Conservation (phyloP, 108 stramenopile species). For the Heterococcus sp. region DNA sequence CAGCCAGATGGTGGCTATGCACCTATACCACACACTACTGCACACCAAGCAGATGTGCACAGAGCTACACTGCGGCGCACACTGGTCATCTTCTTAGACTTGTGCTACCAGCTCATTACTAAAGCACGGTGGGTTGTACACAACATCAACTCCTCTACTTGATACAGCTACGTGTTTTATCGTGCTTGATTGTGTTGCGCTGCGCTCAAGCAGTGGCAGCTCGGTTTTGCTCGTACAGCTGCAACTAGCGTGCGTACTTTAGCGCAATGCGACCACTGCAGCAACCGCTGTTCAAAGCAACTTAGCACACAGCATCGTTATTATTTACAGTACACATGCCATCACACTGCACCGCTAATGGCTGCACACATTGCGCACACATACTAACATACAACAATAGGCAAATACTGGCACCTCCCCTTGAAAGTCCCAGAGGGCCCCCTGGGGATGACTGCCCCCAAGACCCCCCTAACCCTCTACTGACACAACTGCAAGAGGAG, state of each 20-base stretch:
- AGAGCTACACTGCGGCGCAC: conserved; percentile 6
- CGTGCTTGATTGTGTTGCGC: conserved; percentile 1
- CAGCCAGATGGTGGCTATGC: not conserved
- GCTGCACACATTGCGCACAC: no score
- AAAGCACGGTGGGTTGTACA: conserved; percentile 37
- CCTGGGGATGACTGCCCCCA: no score
- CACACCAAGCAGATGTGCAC: conserved; percentile 6
- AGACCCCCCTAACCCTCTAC: no score
- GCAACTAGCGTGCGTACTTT: not conserved
- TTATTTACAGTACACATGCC: no score
- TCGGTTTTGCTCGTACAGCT: conserved; percentile 20
- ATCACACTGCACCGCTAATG: no score
- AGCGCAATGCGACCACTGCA: not conserved
- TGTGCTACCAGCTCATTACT: conserved; percentile 34
- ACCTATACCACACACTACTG: conserved; percentile 9
- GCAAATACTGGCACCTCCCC: no score
- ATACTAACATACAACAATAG: no score
- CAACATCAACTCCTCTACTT: no score
- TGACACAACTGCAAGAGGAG: conserved; percentile 19
- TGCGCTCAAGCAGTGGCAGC: conserved; percentile 1
- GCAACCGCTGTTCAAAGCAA: not conserved
- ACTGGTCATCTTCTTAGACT: conserved; percentile 29
- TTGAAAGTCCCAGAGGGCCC: no score
- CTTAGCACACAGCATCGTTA: no score
- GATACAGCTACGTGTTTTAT: conserved; percentile 19